Base-by-base conservation (phyloP, 2,329 filamentous ascomycete species). In the Talaromyces sp. region DNA sequence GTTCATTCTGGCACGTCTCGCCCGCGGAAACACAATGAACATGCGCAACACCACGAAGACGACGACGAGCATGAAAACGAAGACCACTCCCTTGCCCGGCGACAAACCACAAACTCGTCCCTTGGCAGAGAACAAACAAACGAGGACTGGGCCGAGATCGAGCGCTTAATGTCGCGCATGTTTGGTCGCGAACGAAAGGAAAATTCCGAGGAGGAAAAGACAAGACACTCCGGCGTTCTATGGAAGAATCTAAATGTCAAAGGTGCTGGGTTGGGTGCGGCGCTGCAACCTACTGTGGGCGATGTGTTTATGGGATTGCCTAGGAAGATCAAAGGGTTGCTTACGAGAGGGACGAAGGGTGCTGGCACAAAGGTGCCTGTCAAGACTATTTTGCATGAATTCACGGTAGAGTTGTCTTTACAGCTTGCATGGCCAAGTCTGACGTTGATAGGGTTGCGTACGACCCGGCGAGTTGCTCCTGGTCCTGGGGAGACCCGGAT, bases 171-270 rank as follows among this genome's bases (percentile, higher is more conserved):
- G 80, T 90, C 88, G 0, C 85, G 85, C 3, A 90, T 92, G 83
- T 92, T 91, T 70, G 89, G 89, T 6, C 78, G 82, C 39, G 84
- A 84, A 22, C 82, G 89, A 6, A 87, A 89, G 68, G 82, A 84
- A 52, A 79, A 85, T n/a, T 89, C 87, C 0, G 85, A 90, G 67
- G 88, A 90, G 67, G 88, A 90, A 69, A 86, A 90, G 72, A 89
- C 87, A 0, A 80, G 88, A 24, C 89, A 91, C 72, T 82, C 85
- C 31, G 90, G 90, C 39, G 86, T 92, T 13, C 78, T 91, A 5
- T 92, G 90, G 79, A 88, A 88, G 57, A 81, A 88, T 62, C 77
- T 92, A 33, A 91, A 87, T 0, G 89, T 92, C 19, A 89, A 87
- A 64, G 90, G 90, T 0, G 83, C 87, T 63, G 90, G 90, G 0